Evolutionary conservation across 2,329 filamentous ascomycete genomes (phyloP).

Genomic region (Lomentospora prolificans): DNA sequence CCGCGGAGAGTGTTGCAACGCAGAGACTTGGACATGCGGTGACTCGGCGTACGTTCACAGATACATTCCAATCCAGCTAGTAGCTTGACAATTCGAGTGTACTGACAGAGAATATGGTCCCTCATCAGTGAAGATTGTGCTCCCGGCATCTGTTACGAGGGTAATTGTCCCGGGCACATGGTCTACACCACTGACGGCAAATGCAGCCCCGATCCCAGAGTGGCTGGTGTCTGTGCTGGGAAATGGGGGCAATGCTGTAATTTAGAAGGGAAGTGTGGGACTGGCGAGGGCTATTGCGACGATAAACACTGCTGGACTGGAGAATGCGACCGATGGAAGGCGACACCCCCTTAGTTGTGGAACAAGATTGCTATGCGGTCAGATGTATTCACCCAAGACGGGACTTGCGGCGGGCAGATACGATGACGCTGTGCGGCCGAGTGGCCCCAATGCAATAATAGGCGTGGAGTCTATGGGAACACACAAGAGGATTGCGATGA

Average conservation of each 20-base stretch:
- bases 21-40: constrained; percentile 21
- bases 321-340: constrained; percentile 10
- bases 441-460: neutral
- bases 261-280: constrained; percentile 17
- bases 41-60: constrained; percentile 17
- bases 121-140: constrained; percentile 19
- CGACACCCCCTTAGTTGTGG: neutral
- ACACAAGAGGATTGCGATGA: neutral
- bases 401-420: neutral
- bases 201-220: constrained; percentile 20
- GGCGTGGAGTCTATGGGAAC: neutral
- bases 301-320: constrained; percentile 12
- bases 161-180: constrained; percentile 18
- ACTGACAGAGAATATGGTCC: too few relatives aligned
- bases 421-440: neutral
- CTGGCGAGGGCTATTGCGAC: constrained; percentile 16
- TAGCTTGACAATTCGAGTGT: too few relatives aligned
- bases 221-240: constrained; percentile 19
- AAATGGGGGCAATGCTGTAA: constrained; percentile 22
- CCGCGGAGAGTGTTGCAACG: constrained; percentile 20
- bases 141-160: constrained; percentile 22
- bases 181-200: constrained; percentile 24
- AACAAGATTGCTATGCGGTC: neutral
- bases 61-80: too few relatives aligned
- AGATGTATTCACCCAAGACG: neutral